A percentile compares a stretch with the other conserved stretches of the same genome.
These are phyloP conservation scores for Symbiodinium natans DNA, from an alignment of 73 alveolate genomes.

Conservation along the genomic window DNA sequence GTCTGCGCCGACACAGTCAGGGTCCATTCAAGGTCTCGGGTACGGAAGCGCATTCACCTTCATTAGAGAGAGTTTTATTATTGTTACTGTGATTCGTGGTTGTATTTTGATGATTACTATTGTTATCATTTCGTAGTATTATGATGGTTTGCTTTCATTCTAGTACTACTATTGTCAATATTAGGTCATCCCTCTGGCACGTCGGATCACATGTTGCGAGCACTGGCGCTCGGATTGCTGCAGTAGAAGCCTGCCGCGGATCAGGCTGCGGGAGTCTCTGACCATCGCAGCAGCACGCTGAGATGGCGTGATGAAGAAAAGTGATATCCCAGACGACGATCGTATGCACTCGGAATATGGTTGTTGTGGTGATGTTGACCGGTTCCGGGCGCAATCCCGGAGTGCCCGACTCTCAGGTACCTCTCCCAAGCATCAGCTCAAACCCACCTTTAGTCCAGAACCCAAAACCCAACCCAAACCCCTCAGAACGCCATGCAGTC, in stretches of 20 bases:
- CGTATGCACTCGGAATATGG: neutral
- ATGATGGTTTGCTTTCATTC: too few relatives aligned
- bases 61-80: too few relatives aligned
- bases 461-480: neutral
- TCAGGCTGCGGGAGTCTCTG: neutral
- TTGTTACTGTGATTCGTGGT: too few relatives aligned
- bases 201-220: neutral
- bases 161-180: too few relatives aligned
- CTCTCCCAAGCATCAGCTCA: too few relatives aligned
- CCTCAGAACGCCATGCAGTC: neutral
- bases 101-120: too few relatives aligned
- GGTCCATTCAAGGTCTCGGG: too few relatives aligned
- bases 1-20: neutral
- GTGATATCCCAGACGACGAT: neutral
- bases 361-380: neutral
- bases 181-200: neutral
- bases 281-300: neutral
- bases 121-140: too few relatives aligned
- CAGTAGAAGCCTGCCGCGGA: neutral
- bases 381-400: neutral
- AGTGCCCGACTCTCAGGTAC: too few relatives aligned
- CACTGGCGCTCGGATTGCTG: neutral
- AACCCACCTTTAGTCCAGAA: too few relatives aligned
- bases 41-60: neutral
- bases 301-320: neutral